A percentile compares a stretch with the other conserved stretches of the same genome.
Evolutionary conservation across 2,329 filamentous ascomycete species (phyloP).

Genomic region (Talaromyces albobiverticillius): DNA sequence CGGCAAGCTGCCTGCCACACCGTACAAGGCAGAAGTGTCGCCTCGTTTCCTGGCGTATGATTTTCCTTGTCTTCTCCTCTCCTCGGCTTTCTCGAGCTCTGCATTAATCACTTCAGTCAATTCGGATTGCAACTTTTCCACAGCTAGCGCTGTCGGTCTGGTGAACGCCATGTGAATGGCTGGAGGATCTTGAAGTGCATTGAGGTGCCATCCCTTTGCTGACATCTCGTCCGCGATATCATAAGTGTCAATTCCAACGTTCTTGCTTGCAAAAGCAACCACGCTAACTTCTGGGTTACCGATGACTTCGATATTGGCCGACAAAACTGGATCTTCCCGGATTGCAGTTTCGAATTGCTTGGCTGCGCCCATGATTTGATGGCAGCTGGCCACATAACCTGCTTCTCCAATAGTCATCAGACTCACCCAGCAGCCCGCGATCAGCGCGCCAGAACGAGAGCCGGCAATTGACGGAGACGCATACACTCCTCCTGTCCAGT

Average conservation of each 20-base stretch:
- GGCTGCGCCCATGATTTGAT: conserved; percentile 80
- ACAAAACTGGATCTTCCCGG: conserved; percentile 64
- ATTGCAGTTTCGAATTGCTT: conserved; percentile 79
- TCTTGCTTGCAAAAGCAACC: conserved; percentile 78
- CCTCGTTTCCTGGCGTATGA: conserved; percentile 50
- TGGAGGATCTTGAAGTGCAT: conserved; percentile 85
- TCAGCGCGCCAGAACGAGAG: conserved; percentile 86
- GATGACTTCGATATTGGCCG: conserved; percentile 72
- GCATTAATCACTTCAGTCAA: conserved; percentile 56
- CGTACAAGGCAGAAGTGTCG: conserved; percentile 85
- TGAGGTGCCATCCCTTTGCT: conserved; percentile 87
- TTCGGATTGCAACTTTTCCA: conserved; percentile 75
- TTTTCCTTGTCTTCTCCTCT: conserved; percentile 61
- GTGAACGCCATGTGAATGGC: conserved; percentile 95
- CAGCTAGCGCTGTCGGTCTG: conserved; percentile 75
- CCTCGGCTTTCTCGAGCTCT: conserved; percentile 78
- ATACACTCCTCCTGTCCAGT: conserved; percentile 96
- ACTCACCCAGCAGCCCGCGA: conserved; percentile 92
- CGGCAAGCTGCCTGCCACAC: conserved; percentile 88
- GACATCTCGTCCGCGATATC: conserved; percentile 89
- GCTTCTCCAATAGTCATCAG: conserved; percentile 83
- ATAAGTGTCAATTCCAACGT: conserved; percentile 75
- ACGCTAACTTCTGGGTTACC: conserved; percentile 87
- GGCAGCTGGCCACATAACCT: conserved; percentile 84
- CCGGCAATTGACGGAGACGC: conserved; percentile 89